phyloP scores from a whole-genome alignment of 768 basidiomycete genomes.

The Tricholoma saponaceum region DNA sequence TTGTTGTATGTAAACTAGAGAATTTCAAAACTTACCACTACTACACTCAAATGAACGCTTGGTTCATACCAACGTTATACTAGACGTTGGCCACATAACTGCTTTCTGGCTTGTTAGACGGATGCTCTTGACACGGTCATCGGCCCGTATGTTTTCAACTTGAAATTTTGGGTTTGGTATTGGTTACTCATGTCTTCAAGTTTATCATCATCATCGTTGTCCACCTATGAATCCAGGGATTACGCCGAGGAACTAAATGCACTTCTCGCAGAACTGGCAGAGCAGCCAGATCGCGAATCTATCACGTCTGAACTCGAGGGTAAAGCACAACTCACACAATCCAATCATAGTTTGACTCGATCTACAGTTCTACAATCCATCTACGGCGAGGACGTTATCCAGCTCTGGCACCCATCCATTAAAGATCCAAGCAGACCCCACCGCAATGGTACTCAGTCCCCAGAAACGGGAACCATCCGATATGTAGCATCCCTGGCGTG shows the following conservation, averaged over 20 bases:
- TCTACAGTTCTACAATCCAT: slow-evolving; percentile 72
- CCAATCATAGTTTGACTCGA: background rate
- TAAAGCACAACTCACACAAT: slow-evolving; percentile 7
- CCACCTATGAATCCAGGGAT: slow-evolving; percentile 13
- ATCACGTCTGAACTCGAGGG: slow-evolving; percentile 48
- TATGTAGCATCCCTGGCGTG: slow-evolving; percentile 67
- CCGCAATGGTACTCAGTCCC: slow-evolving; percentile 5
- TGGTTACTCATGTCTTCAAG: background rate
- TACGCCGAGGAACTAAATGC: slow-evolving; percentile 27
- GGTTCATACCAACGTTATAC: background rate
- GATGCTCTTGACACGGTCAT: background rate
- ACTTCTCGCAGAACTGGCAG: slow-evolving; percentile 29
- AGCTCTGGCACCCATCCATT: slow-evolving; percentile 46
- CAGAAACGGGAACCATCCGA: slow-evolving; percentile 41
- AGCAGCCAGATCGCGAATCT: slow-evolving; percentile 33
- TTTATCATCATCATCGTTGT: slow-evolving; percentile 20
- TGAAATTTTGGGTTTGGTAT: too few relatives aligned
- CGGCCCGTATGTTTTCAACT: too few relatives aligned
- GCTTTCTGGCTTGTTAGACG: too few relatives aligned
- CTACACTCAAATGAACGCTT: too few relatives aligned
- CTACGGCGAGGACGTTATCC: slow-evolving; percentile 66
- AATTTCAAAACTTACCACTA: too few relatives aligned
- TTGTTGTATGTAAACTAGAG: too few relatives aligned
- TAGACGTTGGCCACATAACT: too few relatives aligned
- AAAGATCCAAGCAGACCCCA: slow-evolving; percentile 14